These are phyloP conservation scores for Mycena vulgaris DNA, from an alignment of 768 basidiomycete genomes.

Conservation along the genomic window DNA sequence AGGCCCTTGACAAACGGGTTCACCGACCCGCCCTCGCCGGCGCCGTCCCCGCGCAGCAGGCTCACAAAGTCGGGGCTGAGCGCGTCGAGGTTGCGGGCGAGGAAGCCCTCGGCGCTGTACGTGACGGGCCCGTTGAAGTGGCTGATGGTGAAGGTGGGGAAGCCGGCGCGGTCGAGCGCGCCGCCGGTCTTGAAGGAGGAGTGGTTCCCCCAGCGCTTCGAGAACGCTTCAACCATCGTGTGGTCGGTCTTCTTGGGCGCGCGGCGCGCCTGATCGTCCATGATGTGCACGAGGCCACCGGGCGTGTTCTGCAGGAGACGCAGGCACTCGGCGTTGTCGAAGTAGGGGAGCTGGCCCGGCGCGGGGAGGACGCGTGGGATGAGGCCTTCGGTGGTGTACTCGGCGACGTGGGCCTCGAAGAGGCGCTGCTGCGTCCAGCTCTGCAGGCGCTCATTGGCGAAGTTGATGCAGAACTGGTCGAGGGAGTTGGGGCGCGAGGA, in stretches of 20 bases:
- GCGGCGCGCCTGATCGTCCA: conserved; percentile 95
- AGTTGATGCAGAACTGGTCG: conserved; percentile 97
- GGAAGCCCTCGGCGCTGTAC: conserved; percentile 92
- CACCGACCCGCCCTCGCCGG: conserved; percentile 76
- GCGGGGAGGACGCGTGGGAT: conserved; percentile 74
- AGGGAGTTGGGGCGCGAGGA: conserved; percentile 91
- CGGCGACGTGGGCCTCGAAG: conserved; percentile 86
- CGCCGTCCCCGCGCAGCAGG: conserved; percentile 80
- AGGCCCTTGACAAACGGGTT: conserved; percentile 94
- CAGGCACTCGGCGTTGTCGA: conserved; percentile 93
- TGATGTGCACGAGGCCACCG: conserved; percentile 95
- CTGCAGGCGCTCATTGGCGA: conserved; percentile 93
- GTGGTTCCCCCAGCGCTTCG: conserved; percentile 96
- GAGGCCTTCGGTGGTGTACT: conserved; percentile 84
- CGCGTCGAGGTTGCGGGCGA: conserved; percentile 90
- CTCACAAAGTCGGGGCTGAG: conserved; percentile 95
- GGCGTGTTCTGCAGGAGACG: conserved; percentile 88
- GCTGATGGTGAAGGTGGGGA: conserved; percentile 90
- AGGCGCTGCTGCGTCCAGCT: conserved; percentile 84
- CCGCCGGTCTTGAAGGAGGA: conserved; percentile 89
- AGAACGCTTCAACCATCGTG: conserved; percentile 95
- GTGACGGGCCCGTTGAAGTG: conserved; percentile 94
- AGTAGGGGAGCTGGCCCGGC: conserved; percentile 81
- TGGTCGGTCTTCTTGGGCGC: conserved; percentile 92
- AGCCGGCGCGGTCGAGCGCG: conserved; percentile 78